Percentiles rank a stretch among this genome's conserved stretches.
Evolutionary conservation across 2,329 filamentous ascomycete species (phyloP).

Genomic region (Xylaria digitata): DNA sequence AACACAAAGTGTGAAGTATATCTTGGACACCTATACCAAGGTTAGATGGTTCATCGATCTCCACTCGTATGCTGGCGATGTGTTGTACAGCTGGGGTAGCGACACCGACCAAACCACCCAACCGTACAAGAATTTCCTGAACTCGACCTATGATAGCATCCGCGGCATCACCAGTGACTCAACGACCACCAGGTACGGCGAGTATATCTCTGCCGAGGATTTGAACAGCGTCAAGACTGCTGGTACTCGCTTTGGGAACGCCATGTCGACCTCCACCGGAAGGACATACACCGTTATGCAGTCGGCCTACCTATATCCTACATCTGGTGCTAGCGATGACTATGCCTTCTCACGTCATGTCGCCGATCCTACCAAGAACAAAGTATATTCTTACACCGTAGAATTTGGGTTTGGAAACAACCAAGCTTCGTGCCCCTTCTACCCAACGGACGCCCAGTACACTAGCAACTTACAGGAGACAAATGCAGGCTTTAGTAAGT

Average conservation of each 20-base stretch:
- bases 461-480: slow-evolving; percentile 59
- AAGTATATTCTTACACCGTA: slow-evolving; percentile 57
- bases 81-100: slow-evolving; percentile 69
- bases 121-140: slow-evolving; percentile 63
- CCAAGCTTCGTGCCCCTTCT: slow-evolving; percentile 56
- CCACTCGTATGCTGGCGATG: slow-evolving; percentile 63
- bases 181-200: slow-evolving; percentile 55
- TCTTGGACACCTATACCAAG: slow-evolving; percentile 61
- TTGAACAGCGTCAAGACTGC: slow-evolving; percentile 49
- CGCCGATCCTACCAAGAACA: slow-evolving; percentile 49
- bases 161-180: slow-evolving; percentile 59
- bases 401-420: slow-evolving; percentile 60
- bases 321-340: slow-evolving; percentile 59
- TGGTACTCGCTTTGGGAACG: slow-evolving; percentile 51
- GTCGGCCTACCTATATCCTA: slow-evolving; percentile 58
- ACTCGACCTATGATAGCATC: slow-evolving; percentile 62
- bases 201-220: slow-evolving; percentile 58
- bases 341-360: slow-evolving; percentile 61
- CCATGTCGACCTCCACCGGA: slow-evolving; percentile 55
- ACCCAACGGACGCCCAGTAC: slow-evolving; percentile 58
- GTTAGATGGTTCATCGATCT: slow-evolving; percentile 69
- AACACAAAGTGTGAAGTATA: slow-evolving; percentile 64
- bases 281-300: slow-evolving; percentile 54
- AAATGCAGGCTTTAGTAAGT: slow-evolving; percentile 55
- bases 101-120: slow-evolving; percentile 62